Evolutionary conservation across 2,329 filamentous ascomycete species (phyloP).

Genomic region (Fusarium musae): DNA sequence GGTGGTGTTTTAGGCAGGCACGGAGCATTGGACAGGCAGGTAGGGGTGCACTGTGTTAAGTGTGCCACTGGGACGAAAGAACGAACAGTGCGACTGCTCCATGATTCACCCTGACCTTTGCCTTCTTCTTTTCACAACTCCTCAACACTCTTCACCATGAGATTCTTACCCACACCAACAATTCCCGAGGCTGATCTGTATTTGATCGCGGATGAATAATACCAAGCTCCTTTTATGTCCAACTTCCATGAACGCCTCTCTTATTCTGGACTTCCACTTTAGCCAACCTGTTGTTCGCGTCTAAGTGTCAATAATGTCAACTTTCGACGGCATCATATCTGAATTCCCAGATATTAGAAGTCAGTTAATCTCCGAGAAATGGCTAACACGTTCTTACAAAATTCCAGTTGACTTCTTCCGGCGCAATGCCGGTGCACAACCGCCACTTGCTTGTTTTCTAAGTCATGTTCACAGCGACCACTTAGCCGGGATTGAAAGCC

Average conservation of each 20-base stretch:
- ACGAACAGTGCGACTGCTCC: background rate
- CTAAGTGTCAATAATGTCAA: slow-evolving; percentile 69
- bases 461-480: slow-evolving; percentile 96
- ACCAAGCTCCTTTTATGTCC: background rate
- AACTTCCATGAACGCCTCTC: background rate
- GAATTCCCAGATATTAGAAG: slow-evolving; percentile 85
- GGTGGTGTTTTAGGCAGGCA: background rate
- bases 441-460: slow-evolving; percentile 85
- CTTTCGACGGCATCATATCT: slow-evolving; percentile 75
- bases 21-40: background rate
- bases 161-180: background rate
- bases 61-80: background rate
- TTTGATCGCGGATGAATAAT: background rate
- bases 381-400: background rate
- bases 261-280: background rate
- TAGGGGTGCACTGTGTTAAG: background rate
- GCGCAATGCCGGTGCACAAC: slow-evolving; percentile 59
- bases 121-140: background rate
- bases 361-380: slow-evolving; percentile 39
- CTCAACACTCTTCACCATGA: background rate
- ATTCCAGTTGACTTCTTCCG: slow-evolving; percentile 83
- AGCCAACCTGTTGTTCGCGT: background rate
- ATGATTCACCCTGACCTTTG: background rate
- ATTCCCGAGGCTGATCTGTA: slow-evolving; percentile 29
- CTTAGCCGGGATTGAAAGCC: slow-evolving; percentile 79